A percentile compares a stretch with the other conserved stretches of the same genome.
Evolutionary conservation across 352 stramenopile species (phyloP).

Genomic region (Pythium monospermum): DNA sequence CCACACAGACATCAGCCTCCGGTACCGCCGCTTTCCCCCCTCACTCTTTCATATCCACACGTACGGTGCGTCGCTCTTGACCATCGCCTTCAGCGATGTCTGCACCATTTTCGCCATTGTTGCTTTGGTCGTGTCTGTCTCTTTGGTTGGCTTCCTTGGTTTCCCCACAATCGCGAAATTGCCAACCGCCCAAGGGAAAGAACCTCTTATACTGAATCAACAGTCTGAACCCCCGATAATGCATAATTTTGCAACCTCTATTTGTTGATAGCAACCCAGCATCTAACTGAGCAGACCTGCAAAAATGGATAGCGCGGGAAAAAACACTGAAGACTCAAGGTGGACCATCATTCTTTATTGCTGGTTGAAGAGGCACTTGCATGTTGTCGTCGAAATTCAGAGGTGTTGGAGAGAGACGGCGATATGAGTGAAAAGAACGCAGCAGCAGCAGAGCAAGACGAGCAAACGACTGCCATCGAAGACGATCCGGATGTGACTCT

Average conservation of each 20-base stretch:
- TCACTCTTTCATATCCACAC: background rate
- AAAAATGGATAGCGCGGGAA: background rate
- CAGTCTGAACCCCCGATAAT: background rate
- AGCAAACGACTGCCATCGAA: background rate
- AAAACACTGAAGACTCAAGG: background rate
- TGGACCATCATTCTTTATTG: background rate
- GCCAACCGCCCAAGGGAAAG: background rate
- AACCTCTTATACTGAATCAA: background rate
- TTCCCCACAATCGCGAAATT: too few species aligned
- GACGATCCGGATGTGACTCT: background rate
- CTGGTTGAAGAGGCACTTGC: too few species aligned
- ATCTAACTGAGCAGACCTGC: too few species aligned
- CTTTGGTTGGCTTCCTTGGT: too few species aligned
- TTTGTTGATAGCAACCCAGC: too few species aligned
- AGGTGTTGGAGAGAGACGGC: too few species aligned
- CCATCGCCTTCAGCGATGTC: constrained; percentile 16
- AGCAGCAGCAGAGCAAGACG: background rate
- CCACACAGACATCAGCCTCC: background rate
- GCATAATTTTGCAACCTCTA: too few species aligned
- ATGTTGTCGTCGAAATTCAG: too few species aligned
- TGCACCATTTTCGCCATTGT: constrained; percentile 22
- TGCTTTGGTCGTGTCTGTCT: background rate
- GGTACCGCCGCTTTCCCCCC: background rate
- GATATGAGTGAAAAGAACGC: too few species aligned
- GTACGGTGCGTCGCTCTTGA: constrained; percentile 11